Conservation (phyloP, 257 asterid genomes). For the Solanum clarkiae region DNA sequence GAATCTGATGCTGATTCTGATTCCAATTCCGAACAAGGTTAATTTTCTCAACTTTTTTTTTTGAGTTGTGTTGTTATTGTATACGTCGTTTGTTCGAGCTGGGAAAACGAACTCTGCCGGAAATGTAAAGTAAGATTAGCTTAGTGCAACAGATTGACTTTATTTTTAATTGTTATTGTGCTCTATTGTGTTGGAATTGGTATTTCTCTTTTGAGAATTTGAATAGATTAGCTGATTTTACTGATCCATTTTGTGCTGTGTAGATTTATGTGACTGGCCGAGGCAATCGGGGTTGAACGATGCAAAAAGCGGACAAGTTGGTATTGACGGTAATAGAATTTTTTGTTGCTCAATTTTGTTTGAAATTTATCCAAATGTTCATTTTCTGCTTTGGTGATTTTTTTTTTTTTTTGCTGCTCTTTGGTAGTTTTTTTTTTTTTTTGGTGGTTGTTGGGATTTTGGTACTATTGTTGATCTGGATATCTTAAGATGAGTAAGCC, state of each 20-base stretch:
- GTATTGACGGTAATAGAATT: slow-evolving; percentile 43
- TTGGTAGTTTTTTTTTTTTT: neutral
- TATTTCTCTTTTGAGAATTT: neutral
- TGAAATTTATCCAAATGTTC: neutral
- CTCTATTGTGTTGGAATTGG: neutral
- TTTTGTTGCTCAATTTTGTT: neutral
- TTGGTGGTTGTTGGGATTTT: neutral
- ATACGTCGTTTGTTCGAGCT: neutral
- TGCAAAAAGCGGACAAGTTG: slow-evolving; percentile 25
- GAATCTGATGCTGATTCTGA: slow-evolving; percentile 30
- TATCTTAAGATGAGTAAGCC: neutral
- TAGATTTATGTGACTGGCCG: slow-evolving; percentile 35
- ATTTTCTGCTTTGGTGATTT: neutral
- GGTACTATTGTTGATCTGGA: neutral
- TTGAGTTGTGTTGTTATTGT: neutral
- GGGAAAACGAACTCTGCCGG: neutral
- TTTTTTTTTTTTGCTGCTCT: neutral
- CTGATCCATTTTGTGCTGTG: neutral
- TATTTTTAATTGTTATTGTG: neutral
- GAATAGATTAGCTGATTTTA: neutral
- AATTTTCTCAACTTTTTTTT: neutral
- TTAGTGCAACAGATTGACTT: fast-evolving
- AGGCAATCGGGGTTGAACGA: slow-evolving; percentile 45
- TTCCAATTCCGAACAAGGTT: slow-evolving; percentile 54
- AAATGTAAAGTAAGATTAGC: neutral